Evolutionary conservation across 345 rosid species (phyloP).

Genomic region (Cardamine resedifolia): DNA sequence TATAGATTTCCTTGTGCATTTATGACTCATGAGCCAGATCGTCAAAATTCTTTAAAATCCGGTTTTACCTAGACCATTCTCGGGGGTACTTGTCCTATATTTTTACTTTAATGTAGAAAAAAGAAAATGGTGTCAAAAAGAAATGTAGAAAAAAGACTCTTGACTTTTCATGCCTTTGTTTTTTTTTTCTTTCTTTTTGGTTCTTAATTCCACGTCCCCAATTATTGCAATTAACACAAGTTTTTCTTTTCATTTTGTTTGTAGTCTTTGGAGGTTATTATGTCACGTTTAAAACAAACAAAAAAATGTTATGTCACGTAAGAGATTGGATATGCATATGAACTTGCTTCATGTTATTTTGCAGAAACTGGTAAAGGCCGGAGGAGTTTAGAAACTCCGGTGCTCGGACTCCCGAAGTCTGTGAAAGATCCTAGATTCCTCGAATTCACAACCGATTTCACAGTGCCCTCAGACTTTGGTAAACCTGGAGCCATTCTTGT

Average conservation of each 20-base stretch:
- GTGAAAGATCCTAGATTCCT: constrained; percentile 46
- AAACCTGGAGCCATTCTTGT: constrained; percentile 75
- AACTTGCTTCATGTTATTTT: not conserved
- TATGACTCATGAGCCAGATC: not conserved
- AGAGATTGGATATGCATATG: not conserved
- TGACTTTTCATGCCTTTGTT: not conserved
- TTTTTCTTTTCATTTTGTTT: no score
- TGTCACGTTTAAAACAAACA: not conserved
- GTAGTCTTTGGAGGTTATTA: not conserved
- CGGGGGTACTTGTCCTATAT: not conserved
- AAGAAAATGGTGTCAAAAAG: no score
- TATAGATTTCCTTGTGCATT: not conserved
- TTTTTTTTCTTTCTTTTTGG: not conserved
- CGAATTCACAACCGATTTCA: constrained; percentile 68
- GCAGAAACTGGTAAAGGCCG: constrained; percentile 73
- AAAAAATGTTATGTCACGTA: not conserved
- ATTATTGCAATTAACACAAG: not conserved
- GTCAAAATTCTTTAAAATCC: not conserved
- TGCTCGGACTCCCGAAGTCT: constrained; percentile 68
- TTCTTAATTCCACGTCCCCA: not conserved
- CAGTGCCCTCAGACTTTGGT: constrained; percentile 69
- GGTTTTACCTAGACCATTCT: not conserved
- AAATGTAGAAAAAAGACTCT: constrained; percentile 6
- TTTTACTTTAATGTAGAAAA: constrained; percentile 13
- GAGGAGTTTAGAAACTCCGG: constrained; percentile 54